Evolutionary conservation across 176 grass and related monocot species (phyloP).

Genomic region (Thinopyrum elongatum): DNA sequence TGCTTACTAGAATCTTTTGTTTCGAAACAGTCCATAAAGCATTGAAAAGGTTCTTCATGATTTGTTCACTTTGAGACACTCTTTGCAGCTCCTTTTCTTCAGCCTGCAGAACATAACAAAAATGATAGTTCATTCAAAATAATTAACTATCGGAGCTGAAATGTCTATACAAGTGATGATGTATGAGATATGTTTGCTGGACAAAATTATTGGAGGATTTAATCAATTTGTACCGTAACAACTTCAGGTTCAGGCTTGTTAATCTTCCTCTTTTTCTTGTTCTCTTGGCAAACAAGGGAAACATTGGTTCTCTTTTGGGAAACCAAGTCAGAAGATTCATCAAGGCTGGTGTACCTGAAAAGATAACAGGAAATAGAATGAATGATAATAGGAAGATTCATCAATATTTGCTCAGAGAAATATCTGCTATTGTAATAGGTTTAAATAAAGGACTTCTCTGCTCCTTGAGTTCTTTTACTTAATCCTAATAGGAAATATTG

Average conservation of each 20-base stretch:
- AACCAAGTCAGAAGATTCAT: constrained; percentile 39
- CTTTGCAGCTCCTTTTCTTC: constrained; percentile 44
- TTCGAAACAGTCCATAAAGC: constrained; percentile 58
- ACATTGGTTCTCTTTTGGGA: constrained; percentile 55
- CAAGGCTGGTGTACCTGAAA: constrained; percentile 53
- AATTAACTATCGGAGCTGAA: constrained; percentile 9
- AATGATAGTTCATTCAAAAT: constrained; percentile 6
- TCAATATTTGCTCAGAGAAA: not conserved
- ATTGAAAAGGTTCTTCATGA: constrained; percentile 54
- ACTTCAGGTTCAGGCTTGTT: constrained; percentile 35
- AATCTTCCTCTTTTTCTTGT: constrained; percentile 54
- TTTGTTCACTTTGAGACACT: constrained; percentile 50
- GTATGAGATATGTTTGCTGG: not conserved
- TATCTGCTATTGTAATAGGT: not conserved
- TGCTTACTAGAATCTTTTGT: not conserved
- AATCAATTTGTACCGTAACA: constrained; percentile 31
- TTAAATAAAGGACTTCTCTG: not conserved
- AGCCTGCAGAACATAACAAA: constrained; percentile 42
- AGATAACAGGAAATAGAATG: constrained; percentile 15
- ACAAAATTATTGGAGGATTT: not conserved
- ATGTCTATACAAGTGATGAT: not conserved
- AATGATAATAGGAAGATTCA: not conserved
- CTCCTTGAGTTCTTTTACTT: not conserved
- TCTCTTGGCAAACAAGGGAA: constrained; percentile 49
- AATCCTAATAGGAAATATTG: not conserved